Conservation (phyloP, 257 asterid genomes). For the Nicotiana otophora region DNA sequence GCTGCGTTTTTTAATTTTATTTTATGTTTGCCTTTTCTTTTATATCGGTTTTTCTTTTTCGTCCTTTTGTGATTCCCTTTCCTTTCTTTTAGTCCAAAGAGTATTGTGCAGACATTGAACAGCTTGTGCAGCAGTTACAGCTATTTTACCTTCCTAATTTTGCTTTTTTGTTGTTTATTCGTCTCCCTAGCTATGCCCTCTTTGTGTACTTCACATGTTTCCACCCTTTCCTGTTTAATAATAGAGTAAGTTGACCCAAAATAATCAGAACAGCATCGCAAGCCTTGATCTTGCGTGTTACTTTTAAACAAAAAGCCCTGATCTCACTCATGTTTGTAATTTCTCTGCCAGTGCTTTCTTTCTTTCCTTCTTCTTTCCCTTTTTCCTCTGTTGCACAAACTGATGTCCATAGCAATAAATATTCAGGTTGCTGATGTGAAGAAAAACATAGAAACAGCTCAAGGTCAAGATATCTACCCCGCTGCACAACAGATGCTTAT, state of each 20-base stretch:
- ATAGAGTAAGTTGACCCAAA: not conserved
- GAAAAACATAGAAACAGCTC: constrained; percentile 62
- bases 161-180: not conserved
- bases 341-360: not conserved
- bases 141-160: not conserved
- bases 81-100: not conserved
- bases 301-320: not conserved
- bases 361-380: not conserved
- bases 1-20: not conserved
- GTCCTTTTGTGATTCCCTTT: not conserved
- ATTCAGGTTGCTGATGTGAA: constrained; percentile 74
- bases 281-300: not conserved
- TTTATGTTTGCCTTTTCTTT: not conserved
- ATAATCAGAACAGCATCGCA: not conserved
- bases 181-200: not conserved
- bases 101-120: not conserved
- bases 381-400: not conserved
- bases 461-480: constrained; percentile 71
- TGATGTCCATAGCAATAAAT: constrained; percentile 2
- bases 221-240: not conserved
- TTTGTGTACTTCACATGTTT: not conserved
- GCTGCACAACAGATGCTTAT: constrained; percentile 82
- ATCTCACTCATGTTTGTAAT: not conserved
- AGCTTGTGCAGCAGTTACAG: not conserved
- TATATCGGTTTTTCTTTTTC: not conserved